phyloP scores from a whole-genome alignment of 2,329 filamentous ascomycete species.

The Rhytidhysteron rufulum region DNA sequence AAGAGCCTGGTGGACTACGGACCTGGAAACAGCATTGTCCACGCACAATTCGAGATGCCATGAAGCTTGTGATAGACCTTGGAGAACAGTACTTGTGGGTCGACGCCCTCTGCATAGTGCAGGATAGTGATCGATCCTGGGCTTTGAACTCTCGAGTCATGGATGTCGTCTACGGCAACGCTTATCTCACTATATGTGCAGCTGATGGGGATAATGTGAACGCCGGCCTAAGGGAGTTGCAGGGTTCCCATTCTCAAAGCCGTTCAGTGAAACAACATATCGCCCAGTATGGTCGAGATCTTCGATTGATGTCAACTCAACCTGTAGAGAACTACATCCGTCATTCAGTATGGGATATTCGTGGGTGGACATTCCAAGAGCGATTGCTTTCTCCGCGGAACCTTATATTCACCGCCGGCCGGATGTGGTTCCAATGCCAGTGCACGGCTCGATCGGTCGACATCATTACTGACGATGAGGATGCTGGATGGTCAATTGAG shows the following conservation, averaged over 20 bases:
- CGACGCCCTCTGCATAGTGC: conserved; percentile 5
- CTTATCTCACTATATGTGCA: conserved; percentile 32
- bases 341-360: conserved; percentile 28
- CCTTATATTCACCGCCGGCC: conserved; percentile 31
- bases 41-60: neutral
- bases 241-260: neutral
- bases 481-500: conserved; percentile 26
- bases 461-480: conserved; percentile 20
- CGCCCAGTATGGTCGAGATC: neutral
- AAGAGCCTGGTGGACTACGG: neutral
- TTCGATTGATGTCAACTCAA: neutral
- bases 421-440: conserved; percentile 27
- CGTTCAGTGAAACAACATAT: neutral
- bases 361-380: conserved; percentile 40
- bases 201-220: conserved; percentile 19
- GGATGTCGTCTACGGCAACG: conserved; percentile 31
- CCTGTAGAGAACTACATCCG: conserved; percentile 13
- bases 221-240: conserved; percentile 12
- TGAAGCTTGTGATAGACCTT: conserved; percentile 3
- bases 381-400: conserved; percentile 31
- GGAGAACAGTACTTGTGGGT: conserved; percentile 8
- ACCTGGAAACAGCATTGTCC: neutral
- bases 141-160: conserved; percentile 25
- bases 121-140: conserved; percentile 15
- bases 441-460: conserved; percentile 21